These are phyloP conservation scores for Crithidia sp. DNA, from an alignment of 208 protist genomes.

Conservation along the genomic window DNA sequence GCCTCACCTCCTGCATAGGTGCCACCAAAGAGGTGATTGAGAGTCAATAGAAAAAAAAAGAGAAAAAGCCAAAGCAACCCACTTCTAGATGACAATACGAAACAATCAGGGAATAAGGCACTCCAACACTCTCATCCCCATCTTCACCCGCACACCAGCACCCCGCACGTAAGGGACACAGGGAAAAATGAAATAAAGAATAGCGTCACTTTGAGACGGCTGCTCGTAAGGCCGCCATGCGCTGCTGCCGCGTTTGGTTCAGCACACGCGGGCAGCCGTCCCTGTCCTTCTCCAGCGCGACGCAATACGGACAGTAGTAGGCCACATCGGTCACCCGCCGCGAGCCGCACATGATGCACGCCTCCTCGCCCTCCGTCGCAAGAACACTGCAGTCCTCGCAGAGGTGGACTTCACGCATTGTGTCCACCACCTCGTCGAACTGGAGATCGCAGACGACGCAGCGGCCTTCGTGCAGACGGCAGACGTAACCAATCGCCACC, in stretches of 20 bases:
- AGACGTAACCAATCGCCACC: constrained; percentile 74
- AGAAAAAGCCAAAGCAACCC: too few species aligned
- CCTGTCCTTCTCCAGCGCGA: constrained; percentile 86
- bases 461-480: constrained; percentile 86
- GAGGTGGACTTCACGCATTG: constrained; percentile 82
- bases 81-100: too few species aligned
- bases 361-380: constrained; percentile 67
- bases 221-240: constrained; percentile 52
- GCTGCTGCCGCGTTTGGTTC: constrained; percentile 79
- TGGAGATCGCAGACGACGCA: constrained; percentile 90
- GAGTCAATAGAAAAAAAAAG: too few species aligned
- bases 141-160: not conserved
- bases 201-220: constrained; percentile 20
- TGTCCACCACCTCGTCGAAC: constrained; percentile 71
- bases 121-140: not conserved
- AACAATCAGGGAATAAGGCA: not conserved
- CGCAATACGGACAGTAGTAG: constrained; percentile 92
- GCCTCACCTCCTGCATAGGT: too few species aligned
- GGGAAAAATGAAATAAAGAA: not conserved
- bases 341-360: constrained; percentile 87
- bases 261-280: constrained; percentile 89
- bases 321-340: constrained; percentile 64
- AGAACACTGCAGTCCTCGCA: constrained; percentile 90
- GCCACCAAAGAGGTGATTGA: too few species aligned
- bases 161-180: too few species aligned